phyloP scores from a whole-genome alignment of 2,329 filamentous ascomycete genomes.

The Clarireedia paspali region DNA sequence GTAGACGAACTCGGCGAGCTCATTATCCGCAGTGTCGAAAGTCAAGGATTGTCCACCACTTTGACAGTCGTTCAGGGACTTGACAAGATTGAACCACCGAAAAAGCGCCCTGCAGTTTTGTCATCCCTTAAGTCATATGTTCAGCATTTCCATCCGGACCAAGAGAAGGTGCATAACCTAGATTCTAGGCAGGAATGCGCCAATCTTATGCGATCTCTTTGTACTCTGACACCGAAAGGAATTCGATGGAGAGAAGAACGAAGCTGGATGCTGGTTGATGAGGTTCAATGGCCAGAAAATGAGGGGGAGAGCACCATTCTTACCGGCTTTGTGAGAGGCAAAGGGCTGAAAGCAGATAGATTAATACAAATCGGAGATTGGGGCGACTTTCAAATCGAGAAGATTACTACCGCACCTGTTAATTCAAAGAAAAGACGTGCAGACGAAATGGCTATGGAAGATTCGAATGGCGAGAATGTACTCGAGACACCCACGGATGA shows the following conservation, averaged over 20 bases:
- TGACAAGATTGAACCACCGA: slow-evolving; percentile 69
- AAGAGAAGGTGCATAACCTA: slow-evolving; percentile 84
- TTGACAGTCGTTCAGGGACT: slow-evolving; percentile 77
- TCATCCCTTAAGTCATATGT: slow-evolving; percentile 87
- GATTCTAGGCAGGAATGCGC: slow-evolving; percentile 85
- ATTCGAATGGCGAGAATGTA: slow-evolving; percentile 44
- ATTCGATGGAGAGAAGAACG: slow-evolving; percentile 92
- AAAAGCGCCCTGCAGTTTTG: slow-evolving; percentile 68
- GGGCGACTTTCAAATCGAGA: slow-evolving; percentile 88
- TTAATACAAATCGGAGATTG: slow-evolving; percentile 88
- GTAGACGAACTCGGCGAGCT: slow-evolving; percentile 80
- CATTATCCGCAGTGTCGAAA: slow-evolving; percentile 79
- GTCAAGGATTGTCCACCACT: slow-evolving; percentile 91
- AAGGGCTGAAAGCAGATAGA: slow-evolving; percentile 80
- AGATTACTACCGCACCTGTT: slow-evolving; percentile 72
- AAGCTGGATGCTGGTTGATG: slow-evolving; percentile 90
- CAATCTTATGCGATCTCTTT: slow-evolving; percentile 84
- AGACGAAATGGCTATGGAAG: slow-evolving; percentile 62
- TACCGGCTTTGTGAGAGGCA: slow-evolving; percentile 80
- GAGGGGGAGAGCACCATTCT: slow-evolving; percentile 60
- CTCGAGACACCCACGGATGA: slow-evolving; percentile 70
- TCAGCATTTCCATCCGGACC: slow-evolving; percentile 85
- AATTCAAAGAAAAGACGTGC: slow-evolving; percentile 52
- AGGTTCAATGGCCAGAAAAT: slow-evolving; percentile 61
- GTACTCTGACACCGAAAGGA: slow-evolving; percentile 86